A percentile compares a stretch with the other conserved stretches of the same genome.
Conservation (phyloP, 441 rosid genomes). For the Eutrema salsugineum region DNA sequence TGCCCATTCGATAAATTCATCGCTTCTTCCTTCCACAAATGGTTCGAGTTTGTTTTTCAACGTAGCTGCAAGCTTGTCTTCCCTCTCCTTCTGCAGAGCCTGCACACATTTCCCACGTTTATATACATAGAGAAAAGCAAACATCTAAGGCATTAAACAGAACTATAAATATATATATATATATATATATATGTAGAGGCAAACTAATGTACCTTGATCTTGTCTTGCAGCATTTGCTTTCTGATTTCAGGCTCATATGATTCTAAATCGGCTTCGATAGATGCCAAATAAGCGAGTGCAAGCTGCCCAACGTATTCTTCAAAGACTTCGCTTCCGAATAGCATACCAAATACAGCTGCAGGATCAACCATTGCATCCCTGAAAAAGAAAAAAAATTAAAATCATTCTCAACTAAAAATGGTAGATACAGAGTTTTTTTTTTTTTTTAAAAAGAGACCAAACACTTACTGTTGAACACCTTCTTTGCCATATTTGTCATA, state of each 20-base stretch:
- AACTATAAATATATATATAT: too few species aligned
- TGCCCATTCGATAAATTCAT: constrained; percentile 74
- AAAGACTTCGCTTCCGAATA: constrained; percentile 84
- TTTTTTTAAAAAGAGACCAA: neutral
- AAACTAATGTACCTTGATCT: constrained; percentile 51
- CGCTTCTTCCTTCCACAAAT: constrained; percentile 59
- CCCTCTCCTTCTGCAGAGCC: constrained; percentile 77
- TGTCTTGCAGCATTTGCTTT: constrained; percentile 58
- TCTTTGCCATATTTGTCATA: constrained; percentile 90
- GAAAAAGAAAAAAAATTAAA: neutral
- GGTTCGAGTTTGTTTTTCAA: constrained; percentile 72
- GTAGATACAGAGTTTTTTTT: neutral
- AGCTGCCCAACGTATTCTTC: constrained; percentile 93
- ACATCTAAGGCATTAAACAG: neutral
- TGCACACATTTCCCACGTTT: constrained; percentile 22
- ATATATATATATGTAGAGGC: neutral
- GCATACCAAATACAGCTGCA: constrained; percentile 88
- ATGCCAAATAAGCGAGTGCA: constrained; percentile 57
- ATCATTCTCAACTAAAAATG: neutral
- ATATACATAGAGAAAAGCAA: neutral
- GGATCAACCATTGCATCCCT: constrained; percentile 88
- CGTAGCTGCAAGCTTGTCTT: constrained; percentile 46
- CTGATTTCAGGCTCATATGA: constrained; percentile 44
- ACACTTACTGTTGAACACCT: constrained; percentile 69
- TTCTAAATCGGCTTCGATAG: constrained; percentile 56